Base-by-base conservation (phyloP, 1,284 basidiomycete genomes). In the Porodaedalea pini region DNA sequence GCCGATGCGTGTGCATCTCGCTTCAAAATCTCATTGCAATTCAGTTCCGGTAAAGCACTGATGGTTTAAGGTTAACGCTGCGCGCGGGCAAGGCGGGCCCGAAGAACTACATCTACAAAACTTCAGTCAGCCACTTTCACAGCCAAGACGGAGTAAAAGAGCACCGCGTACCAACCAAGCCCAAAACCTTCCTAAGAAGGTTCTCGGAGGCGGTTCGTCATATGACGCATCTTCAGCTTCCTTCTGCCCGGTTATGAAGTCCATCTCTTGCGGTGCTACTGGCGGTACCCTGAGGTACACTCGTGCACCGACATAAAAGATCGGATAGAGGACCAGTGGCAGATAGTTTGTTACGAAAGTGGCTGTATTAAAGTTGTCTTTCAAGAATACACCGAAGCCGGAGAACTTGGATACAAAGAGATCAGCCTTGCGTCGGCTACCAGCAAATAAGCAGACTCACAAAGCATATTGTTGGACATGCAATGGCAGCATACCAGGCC, bases 341-440 rank as follows among this genome's bases (percentile, higher is more conserved):
- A 94, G 68, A 71, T 94, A 94, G 68, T 83, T 88, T 43, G 88
- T 90, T 50, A 92, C 76, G 61, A 91, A 90, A 1, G 70, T 78
- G 47, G 78, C 81, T 2, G 75, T 76, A 21, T 69, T 67, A 85
- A 88, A 89, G 10, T 74, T 66, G 41, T 75, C 80, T 61, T 78
- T 80, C 59, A 92, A 78, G 80, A 94, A 94, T 45, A 92, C 88
- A 10, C 69, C 68, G 78, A 81, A 90, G 34, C 85, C 88, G 57
- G 82, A 85, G 73, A 92, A 83, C 86, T 88, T 57, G 37, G 15
- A 4, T 36, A 34, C 31, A 6, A 23, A 6, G 29, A 11, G 27
- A 43, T 25, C 21, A 32, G 11, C 36, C 17, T 21, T 15, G 21
- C 15, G 19, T 4, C 27, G 11, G n/a, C 29, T 34, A 34, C 4